Conservation (phyloP, 306 rosid genomes). For the Dryas drummondii region DNA sequence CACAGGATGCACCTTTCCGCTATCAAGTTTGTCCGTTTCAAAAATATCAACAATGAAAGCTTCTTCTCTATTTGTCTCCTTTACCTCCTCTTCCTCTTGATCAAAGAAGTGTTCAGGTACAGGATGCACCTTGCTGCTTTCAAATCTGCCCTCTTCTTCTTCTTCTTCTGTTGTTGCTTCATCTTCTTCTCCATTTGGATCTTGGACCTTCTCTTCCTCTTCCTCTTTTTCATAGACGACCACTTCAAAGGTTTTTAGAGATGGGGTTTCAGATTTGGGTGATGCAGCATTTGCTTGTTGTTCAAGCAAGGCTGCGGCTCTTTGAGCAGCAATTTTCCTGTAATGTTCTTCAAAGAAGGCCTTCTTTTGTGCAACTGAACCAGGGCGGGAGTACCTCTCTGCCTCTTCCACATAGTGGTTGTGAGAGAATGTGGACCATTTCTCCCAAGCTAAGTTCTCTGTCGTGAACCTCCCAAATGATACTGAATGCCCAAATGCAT, state of each 20-base stretch:
- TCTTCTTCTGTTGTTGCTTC: too few relatives aligned
- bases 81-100: too few relatives aligned
- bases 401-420: constrained; percentile 98
- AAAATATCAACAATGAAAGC: too few relatives aligned
- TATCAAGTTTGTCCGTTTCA: background rate
- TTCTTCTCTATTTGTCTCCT: too few relatives aligned
- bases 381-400: constrained; percentile 72
- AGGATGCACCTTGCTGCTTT: too few relatives aligned
- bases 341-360: constrained; percentile 99
- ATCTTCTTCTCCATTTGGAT: constrained; percentile 17
- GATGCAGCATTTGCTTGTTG: constrained; percentile 48
- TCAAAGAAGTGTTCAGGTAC: too few relatives aligned
- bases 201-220: constrained; percentile 22
- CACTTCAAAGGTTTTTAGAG: constrained; percentile 24
- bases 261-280: constrained; percentile 17
- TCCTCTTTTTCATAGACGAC: constrained; percentile 14
- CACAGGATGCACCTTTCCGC: background rate
- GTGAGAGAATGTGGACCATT: constrained; percentile 79
- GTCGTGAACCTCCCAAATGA: constrained; percentile 88
- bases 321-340: constrained; percentile 87
- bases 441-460: constrained; percentile 86
- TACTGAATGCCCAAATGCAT: constrained; percentile 78
- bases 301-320: constrained; percentile 74
- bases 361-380: constrained; percentile 96
- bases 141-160: too few relatives aligned